Conservation (phyloP, 805 yeast species). For the Millerago galiae region DNA sequence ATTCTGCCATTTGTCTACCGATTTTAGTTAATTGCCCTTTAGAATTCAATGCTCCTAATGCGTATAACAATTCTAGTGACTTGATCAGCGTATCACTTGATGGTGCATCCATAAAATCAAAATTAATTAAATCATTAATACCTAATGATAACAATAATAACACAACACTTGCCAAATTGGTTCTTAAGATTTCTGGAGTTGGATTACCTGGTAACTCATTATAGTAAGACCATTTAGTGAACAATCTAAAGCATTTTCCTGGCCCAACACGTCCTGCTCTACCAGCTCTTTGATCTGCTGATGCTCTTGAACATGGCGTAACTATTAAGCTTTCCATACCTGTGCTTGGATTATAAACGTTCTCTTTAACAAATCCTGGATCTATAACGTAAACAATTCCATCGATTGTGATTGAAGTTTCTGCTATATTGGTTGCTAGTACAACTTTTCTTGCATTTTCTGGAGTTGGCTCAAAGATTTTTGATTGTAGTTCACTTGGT, state of each 20-base stretch:
- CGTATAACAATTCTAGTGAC: conserved; percentile 76
- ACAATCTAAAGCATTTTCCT: conserved; percentile 87
- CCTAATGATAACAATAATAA: conserved; percentile 78
- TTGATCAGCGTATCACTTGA: conserved; percentile 62
- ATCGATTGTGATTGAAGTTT: conserved; percentile 91
- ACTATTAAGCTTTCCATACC: conserved; percentile 87
- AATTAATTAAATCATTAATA: conserved; percentile 69
- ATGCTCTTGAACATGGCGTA: conserved; percentile 87
- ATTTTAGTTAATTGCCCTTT: conserved; percentile 69
- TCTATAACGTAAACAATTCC: conserved; percentile 95
- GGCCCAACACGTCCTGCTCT: conserved; percentile 98
- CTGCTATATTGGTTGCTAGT: conserved; percentile 94
- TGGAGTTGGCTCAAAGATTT: conserved; percentile 86
- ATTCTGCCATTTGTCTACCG: conserved; percentile 84
- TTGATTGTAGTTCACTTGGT: conserved; percentile 76
- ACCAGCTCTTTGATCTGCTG: conserved; percentile 95
- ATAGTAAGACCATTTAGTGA: conserved; percentile 74
- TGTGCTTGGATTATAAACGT: conserved; percentile 77
- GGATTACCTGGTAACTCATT: conserved; percentile 75
- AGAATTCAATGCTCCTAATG: conserved; percentile 79
- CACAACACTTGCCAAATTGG: conserved; percentile 72
- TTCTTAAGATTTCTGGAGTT: conserved; percentile 87
- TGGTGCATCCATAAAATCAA: conserved; percentile 92
- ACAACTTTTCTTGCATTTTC: conserved; percentile 75
- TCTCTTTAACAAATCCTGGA: conserved; percentile 92